These are phyloP conservation scores for Dillenia turbinata DNA, from an alignment of 164 flowering plant species.

Conservation along the genomic window DNA sequence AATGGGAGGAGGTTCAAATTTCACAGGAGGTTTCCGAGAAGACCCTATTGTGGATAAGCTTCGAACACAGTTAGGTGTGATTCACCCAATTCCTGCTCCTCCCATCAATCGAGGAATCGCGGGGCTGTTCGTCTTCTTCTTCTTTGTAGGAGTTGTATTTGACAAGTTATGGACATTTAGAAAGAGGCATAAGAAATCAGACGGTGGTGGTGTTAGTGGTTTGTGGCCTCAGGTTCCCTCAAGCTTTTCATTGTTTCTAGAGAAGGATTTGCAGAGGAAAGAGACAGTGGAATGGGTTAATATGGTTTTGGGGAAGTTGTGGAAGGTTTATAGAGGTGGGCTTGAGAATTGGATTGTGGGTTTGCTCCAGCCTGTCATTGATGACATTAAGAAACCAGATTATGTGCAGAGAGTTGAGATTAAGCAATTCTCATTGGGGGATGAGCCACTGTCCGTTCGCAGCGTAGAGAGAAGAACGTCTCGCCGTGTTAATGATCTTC, in stretches of 20 bases:
- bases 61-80: conserved; percentile 83
- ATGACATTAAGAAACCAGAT: conserved; percentile 79
- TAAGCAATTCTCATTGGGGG: conserved; percentile 92
- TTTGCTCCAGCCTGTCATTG: conserved; percentile 91
- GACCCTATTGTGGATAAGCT: conserved; percentile 89
- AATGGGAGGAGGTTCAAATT: conserved; percentile 33
- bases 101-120: conserved; percentile 56
- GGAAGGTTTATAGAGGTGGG: conserved; percentile 89
- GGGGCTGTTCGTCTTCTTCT: conserved; percentile 81
- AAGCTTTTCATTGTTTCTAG: conserved; percentile 69
- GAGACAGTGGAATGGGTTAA: conserved; percentile 99
- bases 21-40: conserved; percentile 47
- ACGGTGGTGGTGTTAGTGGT: conserved; percentile 28
- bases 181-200: conserved; percentile 33
- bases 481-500: conserved; percentile 87
- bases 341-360: conserved; percentile 93
- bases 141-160: conserved; percentile 84
- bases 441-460: conserved; percentile 86
- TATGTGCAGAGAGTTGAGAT: conserved; percentile 92
- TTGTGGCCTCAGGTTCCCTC: conserved; percentile 80
- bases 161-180: conserved; percentile 89
- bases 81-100: conserved; percentile 90
- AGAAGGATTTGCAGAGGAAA: conserved; percentile 90
- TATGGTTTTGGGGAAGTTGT: conserved; percentile 95
- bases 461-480: conserved; percentile 94